phyloP scores from a whole-genome alignment of 306 rosid species.

The Morella rubra region DNA sequence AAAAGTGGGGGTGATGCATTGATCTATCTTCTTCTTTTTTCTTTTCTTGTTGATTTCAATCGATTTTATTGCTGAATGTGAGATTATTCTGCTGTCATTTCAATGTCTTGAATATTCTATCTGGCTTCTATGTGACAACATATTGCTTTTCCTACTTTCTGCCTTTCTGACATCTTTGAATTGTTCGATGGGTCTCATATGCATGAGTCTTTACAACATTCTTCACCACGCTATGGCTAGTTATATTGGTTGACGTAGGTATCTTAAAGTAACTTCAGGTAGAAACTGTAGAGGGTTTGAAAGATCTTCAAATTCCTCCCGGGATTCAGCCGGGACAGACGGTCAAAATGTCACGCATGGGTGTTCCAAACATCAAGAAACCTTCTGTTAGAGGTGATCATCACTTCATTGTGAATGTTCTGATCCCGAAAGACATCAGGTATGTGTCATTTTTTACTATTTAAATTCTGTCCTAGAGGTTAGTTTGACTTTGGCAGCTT shows the following conservation, averaged over 20 bases:
- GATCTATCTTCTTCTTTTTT: too few species aligned
- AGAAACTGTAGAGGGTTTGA: constrained; percentile 83
- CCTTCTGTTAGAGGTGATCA: constrained; percentile 87
- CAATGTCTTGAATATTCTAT: background rate
- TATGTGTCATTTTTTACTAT: constrained; percentile 26
- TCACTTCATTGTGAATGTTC: constrained; percentile 74
- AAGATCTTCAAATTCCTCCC: constrained; percentile 71
- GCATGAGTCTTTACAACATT: background rate
- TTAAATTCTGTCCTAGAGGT: background rate
- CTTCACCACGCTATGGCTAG: background rate
- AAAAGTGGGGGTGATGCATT: too few species aligned
- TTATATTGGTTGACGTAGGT: constrained; percentile 21
- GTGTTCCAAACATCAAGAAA: constrained; percentile 78
- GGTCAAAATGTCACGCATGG: constrained; percentile 61
- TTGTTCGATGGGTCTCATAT: background rate
- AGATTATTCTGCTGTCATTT: too few species aligned
- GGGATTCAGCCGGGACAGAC: constrained; percentile 91
- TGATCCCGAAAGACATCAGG: constrained; percentile 83
- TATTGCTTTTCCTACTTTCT: background rate
- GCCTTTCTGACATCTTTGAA: background rate
- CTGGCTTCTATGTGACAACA: background rate
- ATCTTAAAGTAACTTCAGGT: constrained; percentile 51
- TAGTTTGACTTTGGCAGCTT: background rate
- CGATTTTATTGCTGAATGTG: too few species aligned
- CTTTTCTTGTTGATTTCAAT: too few species aligned